phyloP scores from a whole-genome alignment of 768 basidiomycete genomes.

The Phylloporus scabripes region DNA sequence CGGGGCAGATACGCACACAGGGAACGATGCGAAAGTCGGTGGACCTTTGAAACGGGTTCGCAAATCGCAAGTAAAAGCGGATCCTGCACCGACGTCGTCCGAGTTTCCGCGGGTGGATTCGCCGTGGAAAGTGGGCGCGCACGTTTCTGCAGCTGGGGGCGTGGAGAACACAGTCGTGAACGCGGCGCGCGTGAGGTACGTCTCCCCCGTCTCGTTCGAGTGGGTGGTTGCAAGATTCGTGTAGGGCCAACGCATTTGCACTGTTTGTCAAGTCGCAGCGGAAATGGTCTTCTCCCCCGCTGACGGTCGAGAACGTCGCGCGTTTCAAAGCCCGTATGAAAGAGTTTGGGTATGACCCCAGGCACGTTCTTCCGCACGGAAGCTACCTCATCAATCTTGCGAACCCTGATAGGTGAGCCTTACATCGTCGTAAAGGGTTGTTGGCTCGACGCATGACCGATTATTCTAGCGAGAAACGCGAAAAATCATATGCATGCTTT shows the following conservation, averaged over 20 bases:
- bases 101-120: constrained; percentile 32
- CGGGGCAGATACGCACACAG: not conserved
- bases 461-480: constrained; percentile 50
- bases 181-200: constrained; percentile 65
- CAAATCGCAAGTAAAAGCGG: not conserved
- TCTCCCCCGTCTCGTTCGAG: not conserved
- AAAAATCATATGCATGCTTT: constrained; percentile 75
- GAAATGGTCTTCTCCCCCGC: constrained; percentile 66
- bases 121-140: constrained; percentile 73
- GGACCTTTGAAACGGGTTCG: constrained; percentile 1
- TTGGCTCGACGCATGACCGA: not conserved
- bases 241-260: constrained; percentile 76
- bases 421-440: not conserved
- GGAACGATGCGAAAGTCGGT: not conserved
- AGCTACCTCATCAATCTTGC: constrained; percentile 84
- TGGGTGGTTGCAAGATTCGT: not conserved
- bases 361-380: constrained; percentile 75
- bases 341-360: constrained; percentile 53
- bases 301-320: constrained; percentile 46
- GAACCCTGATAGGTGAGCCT: constrained; percentile 64
- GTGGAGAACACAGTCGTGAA: constrained; percentile 69
- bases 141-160: constrained; percentile 78
- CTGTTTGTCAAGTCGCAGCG: constrained; percentile 82
- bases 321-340: constrained; percentile 58
- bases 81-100: constrained; percentile 15